A percentile compares a stretch with the other conserved stretches of the same genome.
Evolutionary conservation across 345 rosid species (phyloP).

Genomic region (Kernera saxatilis): DNA sequence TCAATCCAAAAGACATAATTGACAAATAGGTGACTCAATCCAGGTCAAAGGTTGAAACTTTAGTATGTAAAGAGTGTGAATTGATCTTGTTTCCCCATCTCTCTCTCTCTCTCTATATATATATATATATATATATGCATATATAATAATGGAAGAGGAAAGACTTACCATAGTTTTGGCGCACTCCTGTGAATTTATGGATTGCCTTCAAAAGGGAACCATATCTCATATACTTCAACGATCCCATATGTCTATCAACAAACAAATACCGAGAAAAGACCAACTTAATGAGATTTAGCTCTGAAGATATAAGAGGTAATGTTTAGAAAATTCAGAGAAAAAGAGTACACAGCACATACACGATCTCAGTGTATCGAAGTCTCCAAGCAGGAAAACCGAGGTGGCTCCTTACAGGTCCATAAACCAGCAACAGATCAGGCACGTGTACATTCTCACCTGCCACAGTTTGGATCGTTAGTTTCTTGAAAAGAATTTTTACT

Average conservation of each 20-base stretch:
- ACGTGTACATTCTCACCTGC: slow-evolving; percentile 65
- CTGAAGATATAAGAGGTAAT: neutral
- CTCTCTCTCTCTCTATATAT: neutral
- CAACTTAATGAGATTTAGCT: neutral
- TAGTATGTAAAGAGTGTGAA: neutral
- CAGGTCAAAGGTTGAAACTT: neutral
- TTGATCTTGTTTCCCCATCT: neutral
- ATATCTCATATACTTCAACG: slow-evolving; percentile 57
- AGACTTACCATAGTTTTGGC: slow-evolving; percentile 74
- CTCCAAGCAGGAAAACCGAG: slow-evolving; percentile 96
- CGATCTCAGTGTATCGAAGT: slow-evolving; percentile 81
- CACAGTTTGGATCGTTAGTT: slow-evolving; percentile 13
- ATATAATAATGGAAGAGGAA: neutral
- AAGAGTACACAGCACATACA: slow-evolving; percentile 40
- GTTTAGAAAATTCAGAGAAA: neutral
- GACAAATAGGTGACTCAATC: neutral
- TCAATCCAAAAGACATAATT: neutral
- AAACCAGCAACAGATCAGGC: slow-evolving; percentile 77
- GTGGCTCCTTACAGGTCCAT: slow-evolving; percentile 86
- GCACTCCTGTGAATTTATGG: slow-evolving; percentile 65
- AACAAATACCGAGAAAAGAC: slow-evolving; percentile 13
- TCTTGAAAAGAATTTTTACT: neutral
- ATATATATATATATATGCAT: neutral
- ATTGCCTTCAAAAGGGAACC: slow-evolving; percentile 73
- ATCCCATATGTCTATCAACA: slow-evolving; percentile 71